Conservation (phyloP, 306 rosid genomes). For the Vigna hirtella region DNA sequence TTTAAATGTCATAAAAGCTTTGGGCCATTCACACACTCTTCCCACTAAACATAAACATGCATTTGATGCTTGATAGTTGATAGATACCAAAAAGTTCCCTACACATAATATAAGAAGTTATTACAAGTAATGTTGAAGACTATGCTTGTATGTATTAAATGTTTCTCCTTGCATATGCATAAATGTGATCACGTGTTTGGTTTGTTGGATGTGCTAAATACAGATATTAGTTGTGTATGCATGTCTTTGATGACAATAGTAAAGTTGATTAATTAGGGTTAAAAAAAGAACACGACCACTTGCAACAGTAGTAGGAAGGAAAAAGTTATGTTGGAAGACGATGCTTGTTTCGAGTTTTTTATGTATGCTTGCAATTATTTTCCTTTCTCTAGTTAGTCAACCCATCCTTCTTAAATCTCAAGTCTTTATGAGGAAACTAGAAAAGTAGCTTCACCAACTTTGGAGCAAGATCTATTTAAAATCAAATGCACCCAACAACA, state of each 20-base stretch:
- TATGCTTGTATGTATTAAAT: background rate
- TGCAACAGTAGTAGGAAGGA: constrained; percentile 35
- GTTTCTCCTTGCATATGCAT: constrained; percentile 6
- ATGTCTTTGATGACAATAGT: constrained; percentile 24
- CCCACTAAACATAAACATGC: constrained; percentile 33
- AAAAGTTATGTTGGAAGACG: constrained; percentile 41
- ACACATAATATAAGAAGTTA: background rate
- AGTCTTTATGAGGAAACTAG: constrained; percentile 43
- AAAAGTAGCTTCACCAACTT: constrained; percentile 65
- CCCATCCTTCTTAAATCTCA: constrained; percentile 38
- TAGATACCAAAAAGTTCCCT: constrained; percentile 36
- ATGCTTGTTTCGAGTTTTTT: constrained; percentile 45
- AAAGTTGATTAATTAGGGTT: constrained; percentile 36
- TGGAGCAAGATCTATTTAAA: constrained; percentile 49
- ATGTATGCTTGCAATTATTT: constrained; percentile 36
- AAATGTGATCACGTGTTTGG: constrained; percentile 26
- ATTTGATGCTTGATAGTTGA: constrained; percentile 41
- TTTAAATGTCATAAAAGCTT: constrained; percentile 53
- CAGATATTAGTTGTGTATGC: background rate
- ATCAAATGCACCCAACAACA: constrained; percentile 40
- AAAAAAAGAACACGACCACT: constrained; percentile 21
- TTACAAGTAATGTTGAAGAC: background rate
- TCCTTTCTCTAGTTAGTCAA: constrained; percentile 47
- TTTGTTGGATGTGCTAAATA: constrained; percentile 37
- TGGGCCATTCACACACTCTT: constrained; percentile 35